Percentiles rank a stretch among this genome's conserved stretches.
These are phyloP conservation scores for Petunia secreta DNA, from an alignment of 257 asterid species.

Conservation along the genomic window DNA sequence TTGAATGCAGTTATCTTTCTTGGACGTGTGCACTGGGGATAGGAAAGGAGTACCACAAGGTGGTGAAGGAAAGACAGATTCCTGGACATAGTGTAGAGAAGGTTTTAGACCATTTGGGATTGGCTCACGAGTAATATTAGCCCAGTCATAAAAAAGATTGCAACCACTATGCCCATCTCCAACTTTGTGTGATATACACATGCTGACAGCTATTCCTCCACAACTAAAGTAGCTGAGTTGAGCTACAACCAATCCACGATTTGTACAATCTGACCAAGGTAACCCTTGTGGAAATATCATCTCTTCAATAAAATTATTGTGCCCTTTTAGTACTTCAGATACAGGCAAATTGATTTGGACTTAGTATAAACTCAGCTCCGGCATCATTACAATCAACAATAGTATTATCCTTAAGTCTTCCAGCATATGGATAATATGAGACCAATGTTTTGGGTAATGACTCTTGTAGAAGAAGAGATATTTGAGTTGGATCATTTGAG, in stretches of 20 bases:
- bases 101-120: no score
- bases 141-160: conserved; percentile 16
- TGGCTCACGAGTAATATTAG: neutral
- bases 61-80: conserved; percentile 4
- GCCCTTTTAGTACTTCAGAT: neutral
- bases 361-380: neutral
- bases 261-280: neutral
- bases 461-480: neutral
- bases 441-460: neutral
- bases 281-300: neutral
- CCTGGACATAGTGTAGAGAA: neutral
- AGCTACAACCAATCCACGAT: neutral
- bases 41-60: neutral
- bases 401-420: neutral
- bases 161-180: neutral
- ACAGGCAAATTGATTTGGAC: neutral
- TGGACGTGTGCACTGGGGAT: neutral
- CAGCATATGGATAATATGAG: conserved; percentile 23
- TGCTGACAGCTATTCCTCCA: neutral
- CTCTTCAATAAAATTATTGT: neutral
- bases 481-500: no score
- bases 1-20: neutral
- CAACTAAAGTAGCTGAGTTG: conserved; percentile 22
- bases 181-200: neutral
- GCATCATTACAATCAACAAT: conserved; percentile 20